Conservation (phyloP, 345 rosid genomes). For the Boechera stricta region DNA sequence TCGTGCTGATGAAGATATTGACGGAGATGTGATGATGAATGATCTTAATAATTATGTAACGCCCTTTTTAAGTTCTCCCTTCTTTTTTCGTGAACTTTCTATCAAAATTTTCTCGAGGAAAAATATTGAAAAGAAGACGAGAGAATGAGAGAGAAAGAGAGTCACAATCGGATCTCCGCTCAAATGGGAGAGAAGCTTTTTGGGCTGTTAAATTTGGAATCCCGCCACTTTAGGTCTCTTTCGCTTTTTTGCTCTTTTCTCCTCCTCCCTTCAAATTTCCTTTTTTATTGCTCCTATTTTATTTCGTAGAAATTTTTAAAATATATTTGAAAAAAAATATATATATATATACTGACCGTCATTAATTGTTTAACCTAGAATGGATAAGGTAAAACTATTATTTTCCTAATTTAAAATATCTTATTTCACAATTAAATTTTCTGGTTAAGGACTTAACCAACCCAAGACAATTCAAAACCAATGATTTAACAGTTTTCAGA, state of each 20-base stretch:
- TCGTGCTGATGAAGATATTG: conserved; percentile 46
- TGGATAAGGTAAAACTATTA: not conserved
- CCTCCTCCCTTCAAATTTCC: conserved; percentile 12
- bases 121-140: conserved; percentile 28
- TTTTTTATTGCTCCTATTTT: not conserved
- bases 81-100: conserved; percentile 28
- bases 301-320: not conserved
- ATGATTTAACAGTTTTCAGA: too few species aligned
- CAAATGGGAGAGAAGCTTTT: conserved; percentile 48
- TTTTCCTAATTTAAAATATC: too few species aligned
- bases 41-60: conserved; percentile 22
- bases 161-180: conserved; percentile 75
- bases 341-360: not conserved
- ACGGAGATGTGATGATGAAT: conserved; percentile 13
- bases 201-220: conserved; percentile 54
- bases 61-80: not conserved
- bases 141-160: conserved; percentile 48
- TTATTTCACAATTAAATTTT: not conserved
- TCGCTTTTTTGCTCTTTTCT: conserved; percentile 27
- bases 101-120: conserved; percentile 50
- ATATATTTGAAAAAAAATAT: not conserved
- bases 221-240: conserved; percentile 58
- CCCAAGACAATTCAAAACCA: too few species aligned
- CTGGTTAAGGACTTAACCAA: not conserved
- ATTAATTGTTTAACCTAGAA: conserved; percentile 8